Base-by-base conservation (phyloP, 257 asterid species). In the Nyctanthes arbortristis region DNA sequence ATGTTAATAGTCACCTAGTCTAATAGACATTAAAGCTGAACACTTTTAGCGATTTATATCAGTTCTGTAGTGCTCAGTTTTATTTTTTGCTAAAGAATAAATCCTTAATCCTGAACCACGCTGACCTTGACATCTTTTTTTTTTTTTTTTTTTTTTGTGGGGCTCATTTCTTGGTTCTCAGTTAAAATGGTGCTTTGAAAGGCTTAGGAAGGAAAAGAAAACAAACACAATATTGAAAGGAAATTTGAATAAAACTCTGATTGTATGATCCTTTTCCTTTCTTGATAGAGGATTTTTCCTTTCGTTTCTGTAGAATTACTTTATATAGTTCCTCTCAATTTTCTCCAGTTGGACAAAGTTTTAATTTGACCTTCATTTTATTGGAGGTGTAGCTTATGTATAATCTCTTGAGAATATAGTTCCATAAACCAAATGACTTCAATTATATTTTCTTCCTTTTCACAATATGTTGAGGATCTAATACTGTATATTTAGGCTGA, bases 401-500 rank as follows among this genome's bases (percentile, higher is more conserved):
- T 28, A 36, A 40, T 65, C 32, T 67, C 60, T 63, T 33, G 5
- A 27, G 14, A 52, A 31, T 24, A 52, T 35, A 33, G 58, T 30
- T 68, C 54, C 49, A 31, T 24, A 33, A 9, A 45, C 27, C 67
- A 22, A 45, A 65, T 73, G 37, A 73, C 36, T 59, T n/a, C n/a
- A 7, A 29, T 30, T 16, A 59, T n/a, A 40, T 30, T 45, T 24
- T 24, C 20, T 34, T 66, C 62, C 69, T 45, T 59, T 54, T 71
- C 65, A 67, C 59, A 63, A 62, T 39, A 27, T 70, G 20, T 65
- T 56, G 39, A 59, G 39, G 32, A 65, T 64, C 7, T 61, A 18
- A 69, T n/a, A 33, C 56, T 79, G 31, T 80, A 73, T 31, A 12
- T 76, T 24, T 84, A 93, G 98, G 98, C 92, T 5, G 97, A 88